Percentiles rank a stretch among this genome's conserved stretches.
Conservation (phyloP, 2,329 filamentous ascomycete species). For the Colletotrichum siamense region DNA sequence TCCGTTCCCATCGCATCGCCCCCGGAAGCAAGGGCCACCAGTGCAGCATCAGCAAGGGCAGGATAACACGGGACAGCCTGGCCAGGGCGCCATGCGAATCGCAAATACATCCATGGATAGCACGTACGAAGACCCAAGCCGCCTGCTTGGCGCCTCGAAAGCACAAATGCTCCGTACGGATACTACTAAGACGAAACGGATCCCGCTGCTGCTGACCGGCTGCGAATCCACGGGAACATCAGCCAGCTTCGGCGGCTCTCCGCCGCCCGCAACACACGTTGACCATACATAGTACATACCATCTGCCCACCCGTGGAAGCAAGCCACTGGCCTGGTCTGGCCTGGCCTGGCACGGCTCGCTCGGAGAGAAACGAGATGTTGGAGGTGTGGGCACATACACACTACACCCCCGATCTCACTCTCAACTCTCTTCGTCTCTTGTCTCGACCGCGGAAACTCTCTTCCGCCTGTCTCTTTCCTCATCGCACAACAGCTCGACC, state of each 20-base stretch:
- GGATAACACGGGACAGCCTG: background rate
- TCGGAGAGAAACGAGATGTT: background rate
- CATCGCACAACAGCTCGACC: background rate
- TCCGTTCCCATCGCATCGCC: background rate
- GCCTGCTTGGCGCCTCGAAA: background rate
- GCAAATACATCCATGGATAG: background rate
- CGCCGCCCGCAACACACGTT: background rate
- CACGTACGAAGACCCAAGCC: background rate
- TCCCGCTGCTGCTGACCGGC: background rate
- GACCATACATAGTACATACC: background rate
- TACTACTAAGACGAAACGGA: background rate
- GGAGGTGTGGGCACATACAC: background rate
- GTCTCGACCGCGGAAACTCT: background rate
- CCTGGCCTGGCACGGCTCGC: constrained; percentile 4
- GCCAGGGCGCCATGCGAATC: background rate
- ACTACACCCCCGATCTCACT: background rate
- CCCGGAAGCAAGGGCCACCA: background rate
- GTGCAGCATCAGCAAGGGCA: background rate
- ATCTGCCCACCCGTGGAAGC: background rate
- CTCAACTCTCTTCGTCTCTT: background rate
- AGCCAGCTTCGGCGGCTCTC: background rate
- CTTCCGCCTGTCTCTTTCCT: background rate
- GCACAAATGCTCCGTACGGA: background rate
- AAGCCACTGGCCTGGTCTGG: background rate
- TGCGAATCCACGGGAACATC: background rate